Evolutionary conservation across 257 asterid genomes (phyloP).

Genomic region (Solanum chiquidenum): DNA sequence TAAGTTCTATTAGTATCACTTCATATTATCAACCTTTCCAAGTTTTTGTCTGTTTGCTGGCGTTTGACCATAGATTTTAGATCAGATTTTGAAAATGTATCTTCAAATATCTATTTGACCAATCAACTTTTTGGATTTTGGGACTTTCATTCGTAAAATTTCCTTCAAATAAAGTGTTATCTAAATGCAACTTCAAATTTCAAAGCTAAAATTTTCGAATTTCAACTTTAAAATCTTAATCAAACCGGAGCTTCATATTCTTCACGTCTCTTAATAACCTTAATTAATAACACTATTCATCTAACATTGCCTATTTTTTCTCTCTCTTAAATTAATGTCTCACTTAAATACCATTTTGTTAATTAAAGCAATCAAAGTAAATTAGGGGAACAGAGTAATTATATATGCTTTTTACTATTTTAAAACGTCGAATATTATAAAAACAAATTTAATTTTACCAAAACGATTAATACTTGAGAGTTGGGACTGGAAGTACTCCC

Average conservation of each 20-base stretch:
- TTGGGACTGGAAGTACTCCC: not conserved
- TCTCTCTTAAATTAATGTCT: not conserved
- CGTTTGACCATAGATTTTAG: not conserved
- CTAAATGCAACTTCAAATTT: too few species aligned
- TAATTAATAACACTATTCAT: not conserved
- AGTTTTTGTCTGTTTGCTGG: accelerated
- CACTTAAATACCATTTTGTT: not conserved
- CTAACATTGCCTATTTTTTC: not conserved
- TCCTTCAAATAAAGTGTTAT: not conserved
- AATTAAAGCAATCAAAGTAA: not conserved
- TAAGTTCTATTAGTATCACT: not conserved
- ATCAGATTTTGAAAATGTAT: too few species aligned
- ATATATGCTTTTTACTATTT: too few species aligned
- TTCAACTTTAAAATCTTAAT: not conserved
- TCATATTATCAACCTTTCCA: not conserved
- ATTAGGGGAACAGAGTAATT: not conserved
- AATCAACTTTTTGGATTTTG: not conserved
- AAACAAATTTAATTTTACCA: not conserved
- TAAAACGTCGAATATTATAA: too few species aligned
- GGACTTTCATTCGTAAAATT: too few species aligned
- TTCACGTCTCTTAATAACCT: not conserved
- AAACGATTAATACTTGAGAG: not conserved
- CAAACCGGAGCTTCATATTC: too few species aligned
- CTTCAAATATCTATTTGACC: not conserved
- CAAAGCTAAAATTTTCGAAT: too few species aligned